Evolutionary conservation across 345 rosid genomes (phyloP), one percentile per base, ranked within the genome.

Genomic region (Linum trigynum): DNA sequence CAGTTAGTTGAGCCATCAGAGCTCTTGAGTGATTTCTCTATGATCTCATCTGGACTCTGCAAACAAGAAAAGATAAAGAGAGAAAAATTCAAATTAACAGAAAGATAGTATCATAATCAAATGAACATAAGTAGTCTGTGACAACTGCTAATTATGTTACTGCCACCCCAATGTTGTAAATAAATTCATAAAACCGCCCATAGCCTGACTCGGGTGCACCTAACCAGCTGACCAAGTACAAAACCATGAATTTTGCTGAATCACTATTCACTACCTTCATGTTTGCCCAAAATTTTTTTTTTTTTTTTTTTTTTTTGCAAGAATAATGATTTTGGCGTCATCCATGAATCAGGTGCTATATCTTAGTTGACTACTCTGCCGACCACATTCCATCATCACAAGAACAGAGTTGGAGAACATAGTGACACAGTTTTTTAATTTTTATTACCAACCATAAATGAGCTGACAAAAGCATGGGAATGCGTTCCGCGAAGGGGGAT

Each of bases 381-480:
- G 9, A 43, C 50, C 50, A 43, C 50, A 4, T 43, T 2, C 10
- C 32, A 23, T 23, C 32, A 23, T 23, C 32, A 23, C 53, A 48
- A 48, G 14, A 48, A 3, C 9, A 15, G 53, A 48, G 53, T 23
- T 23, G 32, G 32, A 23, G 14, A 48, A 48, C 53, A 45, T 45
- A 5, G 53, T 9, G 53, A 48, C 3, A 5, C 9, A 7, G 2
- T 48, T 48, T 48, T 3, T 2, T 5, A 14, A 10, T 37, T 8
- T 32, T 16, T 53, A 59, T 39, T 63, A 80, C 92, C 61, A 55
- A 92, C 99, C 99, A 85, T 91, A 73, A 79, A 95, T 60, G 99
- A 95, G 80, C 97, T 95, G 74, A 95, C 94, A 84, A 85, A 95
- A 60, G 99, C 99, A 83, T 95, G 99, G 32, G 99, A 91, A 75